Conservation (phyloP, 495 filamentous ascomycete genomes). For the Daldinia concentrica region DNA sequence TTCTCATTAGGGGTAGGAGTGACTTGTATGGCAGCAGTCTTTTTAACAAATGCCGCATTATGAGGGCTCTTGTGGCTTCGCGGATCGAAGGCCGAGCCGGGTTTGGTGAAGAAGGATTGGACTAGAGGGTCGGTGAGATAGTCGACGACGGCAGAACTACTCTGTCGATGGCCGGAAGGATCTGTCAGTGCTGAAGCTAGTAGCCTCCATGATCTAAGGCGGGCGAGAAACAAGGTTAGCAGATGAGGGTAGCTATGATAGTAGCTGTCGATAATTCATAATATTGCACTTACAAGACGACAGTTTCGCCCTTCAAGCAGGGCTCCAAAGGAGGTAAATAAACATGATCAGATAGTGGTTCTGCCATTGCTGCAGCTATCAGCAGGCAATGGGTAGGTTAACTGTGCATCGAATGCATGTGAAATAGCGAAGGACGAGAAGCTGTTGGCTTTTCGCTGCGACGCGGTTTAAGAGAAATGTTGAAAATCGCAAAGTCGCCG, state of each 20-base stretch:
- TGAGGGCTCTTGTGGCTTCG: constrained; percentile 52
- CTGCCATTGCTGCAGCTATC: constrained; percentile 74
- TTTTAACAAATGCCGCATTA: constrained; percentile 76
- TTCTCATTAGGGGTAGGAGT: constrained; percentile 71
- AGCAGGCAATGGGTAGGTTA: constrained; percentile 55
- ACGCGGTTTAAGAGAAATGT: constrained; percentile 37
- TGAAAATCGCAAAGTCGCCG: constrained; percentile 27
- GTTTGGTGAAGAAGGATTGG: constrained; percentile 69
- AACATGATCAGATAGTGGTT: constrained; percentile 54
- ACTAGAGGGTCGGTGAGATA: constrained; percentile 76
- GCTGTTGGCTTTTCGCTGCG: constrained; percentile 27
- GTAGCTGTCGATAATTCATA: neutral
- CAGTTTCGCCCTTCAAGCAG: constrained; percentile 56
- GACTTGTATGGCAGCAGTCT: constrained; percentile 90
- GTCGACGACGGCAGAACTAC: constrained; percentile 59
- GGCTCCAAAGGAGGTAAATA: constrained; percentile 61
- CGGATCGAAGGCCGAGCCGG: constrained; percentile 68
- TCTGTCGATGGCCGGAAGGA: constrained; percentile 56
- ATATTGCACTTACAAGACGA: constrained; percentile 52
- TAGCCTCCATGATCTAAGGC: constrained; percentile 76
- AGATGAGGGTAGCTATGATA: neutral
- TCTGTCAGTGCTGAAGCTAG: constrained; percentile 73
- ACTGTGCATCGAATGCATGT: constrained; percentile 46
- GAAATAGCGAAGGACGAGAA: constrained; percentile 32
- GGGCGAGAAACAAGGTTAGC: constrained; percentile 40